Evolutionary conservation across 2,329 filamentous ascomycete genomes (phyloP), one percentile per base, ranked within the genome.

Genomic region (Neofusicoccum kwambonambiense): DNA sequence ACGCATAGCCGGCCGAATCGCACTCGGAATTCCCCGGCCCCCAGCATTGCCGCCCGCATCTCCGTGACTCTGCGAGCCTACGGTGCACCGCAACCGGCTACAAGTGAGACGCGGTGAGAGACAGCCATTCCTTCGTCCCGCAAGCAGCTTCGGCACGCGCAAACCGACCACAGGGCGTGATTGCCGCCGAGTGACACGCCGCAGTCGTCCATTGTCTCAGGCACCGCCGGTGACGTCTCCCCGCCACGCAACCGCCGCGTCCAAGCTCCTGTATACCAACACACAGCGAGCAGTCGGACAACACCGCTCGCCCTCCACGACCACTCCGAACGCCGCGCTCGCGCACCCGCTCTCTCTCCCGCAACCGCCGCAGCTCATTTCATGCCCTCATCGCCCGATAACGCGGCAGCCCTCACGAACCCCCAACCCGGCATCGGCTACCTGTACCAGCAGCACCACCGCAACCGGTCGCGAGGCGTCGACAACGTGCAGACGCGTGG

Each of bases 371-470:
- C 44, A 64, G 52, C 52, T 51, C 27, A 65, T 63, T 65, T 61
- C 56, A 65, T 65, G 63, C 63, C 63, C 63, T 65, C 63, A 39
- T 77, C 75, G 74, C 76, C 75, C 67, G 72, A 74, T 35, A 65
- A 68, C 68, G 69, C 69, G 57, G 68, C 71, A 61, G 73, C 75
- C 58, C 65, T 72, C 49, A 70, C 72, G 65, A 70, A 69, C 67
- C 74, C 73, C 45, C 70, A 73, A 60, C 75, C 74, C 15, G 74
- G 75, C 68, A 72, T 75, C 64, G 71, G 71, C 22, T 70, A 73
- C 69, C 72, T 76, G 61, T 71, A 77, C 68, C 73, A 78, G 50
- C 73, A 78, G 57, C 74, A 78, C 56, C 73, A 76, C 65, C 73
- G 72, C 69, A 73, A 67, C 64, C 71, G 70, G 66, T 69, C 68